Percentiles rank a stretch among this genome's conserved stretches.
Conservation (phyloP, 192 early-diverging fungal genomes). For the Rhizophlyctis rosea region DNA sequence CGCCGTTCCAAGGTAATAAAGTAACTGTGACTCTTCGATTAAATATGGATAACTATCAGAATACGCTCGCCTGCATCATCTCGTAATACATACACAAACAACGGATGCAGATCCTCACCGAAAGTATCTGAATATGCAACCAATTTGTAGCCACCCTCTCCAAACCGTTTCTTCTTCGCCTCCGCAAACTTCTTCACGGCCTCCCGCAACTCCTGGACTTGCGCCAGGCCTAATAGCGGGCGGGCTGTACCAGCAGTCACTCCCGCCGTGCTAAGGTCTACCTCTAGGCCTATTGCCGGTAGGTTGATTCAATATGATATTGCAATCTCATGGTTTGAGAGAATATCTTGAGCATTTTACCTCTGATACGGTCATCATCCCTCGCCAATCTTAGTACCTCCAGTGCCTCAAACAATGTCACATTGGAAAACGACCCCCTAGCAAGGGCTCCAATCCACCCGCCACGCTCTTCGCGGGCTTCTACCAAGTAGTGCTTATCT, state of each 20-base stretch:
- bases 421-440: not conserved
- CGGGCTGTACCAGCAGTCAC: not conserved
- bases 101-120: no score
- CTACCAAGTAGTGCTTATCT: not conserved
- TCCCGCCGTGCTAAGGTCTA: slow-evolving; percentile 6
- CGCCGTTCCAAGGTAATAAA: slow-evolving; percentile 65
- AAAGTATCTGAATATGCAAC: slow-evolving; percentile 68
- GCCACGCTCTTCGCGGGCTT: not conserved
- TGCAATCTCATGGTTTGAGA: no score
- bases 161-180: slow-evolving; percentile 47
- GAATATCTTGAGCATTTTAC: no score
- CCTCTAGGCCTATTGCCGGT: slow-evolving; percentile 7
- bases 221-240: slow-evolving; percentile 15
- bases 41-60: not conserved
- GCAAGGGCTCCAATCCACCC: not conserved
- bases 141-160: slow-evolving; percentile 42
- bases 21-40: slow-evolving; percentile 50
- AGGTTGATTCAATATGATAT: no score
- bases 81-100: not conserved
- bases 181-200: slow-evolving; percentile 50
- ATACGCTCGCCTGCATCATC: not conserved
- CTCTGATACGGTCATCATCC: not conserved
- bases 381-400: not conserved
- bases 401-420: not conserved
- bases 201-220: slow-evolving; percentile 61